Conservation (phyloP, 495 filamentous ascomycete genomes). For the Penicillium desertorum region DNA sequence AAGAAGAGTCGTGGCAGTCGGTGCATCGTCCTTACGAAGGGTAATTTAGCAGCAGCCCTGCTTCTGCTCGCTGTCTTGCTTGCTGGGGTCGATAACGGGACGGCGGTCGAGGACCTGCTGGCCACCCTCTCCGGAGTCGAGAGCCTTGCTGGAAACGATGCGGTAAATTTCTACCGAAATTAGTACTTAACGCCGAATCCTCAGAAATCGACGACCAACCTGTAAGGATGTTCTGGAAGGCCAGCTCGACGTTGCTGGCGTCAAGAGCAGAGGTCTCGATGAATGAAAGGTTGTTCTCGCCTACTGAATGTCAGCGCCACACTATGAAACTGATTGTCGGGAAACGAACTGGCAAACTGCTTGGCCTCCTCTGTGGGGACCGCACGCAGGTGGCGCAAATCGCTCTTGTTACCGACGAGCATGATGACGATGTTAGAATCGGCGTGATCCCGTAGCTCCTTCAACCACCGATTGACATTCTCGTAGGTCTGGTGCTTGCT, state of each 20-base stretch:
- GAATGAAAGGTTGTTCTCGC: slow-evolving; percentile 48
- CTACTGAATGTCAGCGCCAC: slow-evolving; percentile 17
- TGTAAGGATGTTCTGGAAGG: slow-evolving; percentile 99
- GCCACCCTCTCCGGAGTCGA: slow-evolving; percentile 77
- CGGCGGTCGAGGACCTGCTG: slow-evolving; percentile 72
- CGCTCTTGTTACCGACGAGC: slow-evolving; percentile 99
- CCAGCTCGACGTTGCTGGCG: slow-evolving; percentile 98
- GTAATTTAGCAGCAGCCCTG: slow-evolving; percentile 79
- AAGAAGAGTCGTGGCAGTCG: slow-evolving; percentile 45
- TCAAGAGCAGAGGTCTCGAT: slow-evolving; percentile 99
- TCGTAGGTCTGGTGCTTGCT: slow-evolving; percentile 99
- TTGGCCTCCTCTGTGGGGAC: slow-evolving; percentile 99
- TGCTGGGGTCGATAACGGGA: slow-evolving; percentile 74
- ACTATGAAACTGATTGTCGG: neutral
- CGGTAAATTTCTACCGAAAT: slow-evolving; percentile 85
- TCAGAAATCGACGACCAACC: slow-evolving; percentile 55
- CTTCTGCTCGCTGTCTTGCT: slow-evolving; percentile 73
- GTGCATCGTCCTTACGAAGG: slow-evolving; percentile 26
- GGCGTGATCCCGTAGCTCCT: slow-evolving; percentile 96
- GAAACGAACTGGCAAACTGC: slow-evolving; percentile 85
- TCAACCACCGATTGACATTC: slow-evolving; percentile 98
- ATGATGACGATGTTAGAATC: slow-evolving; percentile 99
- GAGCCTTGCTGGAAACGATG: slow-evolving; percentile 96
- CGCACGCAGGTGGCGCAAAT: slow-evolving; percentile 96
- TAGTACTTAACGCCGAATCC: slow-evolving; percentile 6